phyloP scores from a whole-genome alignment of 768 basidiomycete genomes.

The Grammothele lineata region DNA sequence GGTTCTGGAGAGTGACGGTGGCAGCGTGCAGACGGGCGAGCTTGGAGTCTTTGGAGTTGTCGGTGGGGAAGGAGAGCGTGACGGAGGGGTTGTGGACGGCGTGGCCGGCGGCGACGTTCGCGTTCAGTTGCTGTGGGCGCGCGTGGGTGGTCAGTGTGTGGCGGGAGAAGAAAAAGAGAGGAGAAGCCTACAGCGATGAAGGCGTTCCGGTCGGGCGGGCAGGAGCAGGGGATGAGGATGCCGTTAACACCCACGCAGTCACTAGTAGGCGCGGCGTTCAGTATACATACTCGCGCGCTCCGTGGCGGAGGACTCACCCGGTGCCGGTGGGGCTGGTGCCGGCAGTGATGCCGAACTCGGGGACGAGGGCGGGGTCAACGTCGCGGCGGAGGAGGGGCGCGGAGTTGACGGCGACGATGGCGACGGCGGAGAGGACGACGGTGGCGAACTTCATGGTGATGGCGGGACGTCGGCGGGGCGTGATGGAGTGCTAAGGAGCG shows the following conservation, averaged over 20 bases:
- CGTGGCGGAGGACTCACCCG: slow-evolving; percentile 18
- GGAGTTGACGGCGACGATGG: slow-evolving; percentile 35
- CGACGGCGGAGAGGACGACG: slow-evolving; percentile 27
- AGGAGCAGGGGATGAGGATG: slow-evolving; percentile 34
- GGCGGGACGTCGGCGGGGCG: background rate
- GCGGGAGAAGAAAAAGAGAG: too few relatives aligned
- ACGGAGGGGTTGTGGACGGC: slow-evolving; percentile 40
- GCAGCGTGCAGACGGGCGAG: slow-evolving; percentile 46
- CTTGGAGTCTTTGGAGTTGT: slow-evolving; percentile 34
- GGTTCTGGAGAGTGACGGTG: slow-evolving; percentile 64
- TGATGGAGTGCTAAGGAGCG: slow-evolving; percentile 5
- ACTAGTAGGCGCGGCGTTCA: too few relatives aligned
- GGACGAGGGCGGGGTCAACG: slow-evolving; percentile 37
- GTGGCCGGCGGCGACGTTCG: slow-evolving; percentile 37
- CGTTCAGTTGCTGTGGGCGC: slow-evolving; percentile 34
- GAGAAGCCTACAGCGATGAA: slow-evolving; percentile 16
- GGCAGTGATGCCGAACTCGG: slow-evolving; percentile 28
- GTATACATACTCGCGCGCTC: too few relatives aligned
- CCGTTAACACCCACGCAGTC: slow-evolving; percentile 23
- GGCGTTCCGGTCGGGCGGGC: slow-evolving; percentile 29
- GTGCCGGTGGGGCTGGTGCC: slow-evolving; percentile 30
- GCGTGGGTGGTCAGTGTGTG: too few relatives aligned
- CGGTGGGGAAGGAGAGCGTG: slow-evolving; percentile 38
- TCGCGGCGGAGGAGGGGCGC: slow-evolving; percentile 41
- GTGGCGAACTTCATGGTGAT: slow-evolving; percentile 32